Base-by-base conservation (phyloP, 306 rosid genomes). In the Vicia villosa region DNA sequence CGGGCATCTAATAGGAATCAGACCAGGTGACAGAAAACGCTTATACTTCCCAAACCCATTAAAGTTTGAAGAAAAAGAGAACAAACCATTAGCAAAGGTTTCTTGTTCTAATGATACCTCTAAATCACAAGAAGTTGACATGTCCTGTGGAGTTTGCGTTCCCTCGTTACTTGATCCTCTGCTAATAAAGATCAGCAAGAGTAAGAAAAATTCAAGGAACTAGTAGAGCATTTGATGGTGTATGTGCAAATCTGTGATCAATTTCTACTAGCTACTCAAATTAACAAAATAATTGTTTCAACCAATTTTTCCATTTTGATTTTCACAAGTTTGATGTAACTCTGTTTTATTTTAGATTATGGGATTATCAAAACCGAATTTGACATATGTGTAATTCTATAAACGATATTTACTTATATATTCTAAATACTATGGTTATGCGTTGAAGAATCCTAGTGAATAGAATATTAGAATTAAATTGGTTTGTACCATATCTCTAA, bases 1-100 rank as follows among this genome's bases (percentile, higher is more conserved):
- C 2, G 98, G 96, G 10, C 81, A 89, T 74, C 81, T 92, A 1
- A 86, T 92, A 43, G 96, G 96, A 49, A 43, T 92, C 10, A 74
- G 68, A 72, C 54, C 88, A 9, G 78, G 79, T 0, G 86, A 89
- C 37, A 76, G 84, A 69, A 78, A 82, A 34, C 84, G 84, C 57
- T 70, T 92, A 74, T 81, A 75, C 84, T 75, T 80, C 15, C 72
- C 86, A 40, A 80, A 65, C 68, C 34, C 91, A 43, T 11, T 66
- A 6, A 41, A 69, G 20, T 69, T 80, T 20, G 80, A 86, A 63
- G 88, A 80, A 28, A 79, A 40, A 45, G 79, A 79, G 67, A 70
- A 75, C 16, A 77, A 46, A 51, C 20, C 68, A 51, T 17, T 80
- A 7, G 50, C 57, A 75, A 63, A 72, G 10, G 80, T 12, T 19